Percentiles rank a stretch among this genome's conserved stretches.
Evolutionary conservation across 2,329 filamentous ascomycete genomes (phyloP).

Genomic region (Pseudocercospora ulei): DNA sequence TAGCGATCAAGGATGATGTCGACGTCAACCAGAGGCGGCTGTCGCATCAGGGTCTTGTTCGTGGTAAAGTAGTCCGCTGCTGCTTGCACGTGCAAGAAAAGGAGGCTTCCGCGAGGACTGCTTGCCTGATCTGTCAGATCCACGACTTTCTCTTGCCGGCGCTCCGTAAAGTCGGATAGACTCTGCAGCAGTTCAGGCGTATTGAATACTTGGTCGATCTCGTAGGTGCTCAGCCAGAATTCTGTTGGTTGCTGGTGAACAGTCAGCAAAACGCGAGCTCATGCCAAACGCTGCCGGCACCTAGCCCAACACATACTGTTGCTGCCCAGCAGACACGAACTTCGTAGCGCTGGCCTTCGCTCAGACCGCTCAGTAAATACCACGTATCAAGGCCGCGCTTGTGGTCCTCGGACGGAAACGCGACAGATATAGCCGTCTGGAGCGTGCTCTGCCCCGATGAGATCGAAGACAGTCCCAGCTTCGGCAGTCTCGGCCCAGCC

Average conservation of each 20-base stretch:
- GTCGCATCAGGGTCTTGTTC: constrained; percentile 62
- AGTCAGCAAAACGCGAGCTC: constrained; percentile 9
- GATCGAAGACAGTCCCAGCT: constrained; percentile 56
- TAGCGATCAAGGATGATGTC: constrained; percentile 84
- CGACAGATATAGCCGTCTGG: constrained; percentile 55
- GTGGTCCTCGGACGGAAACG: constrained; percentile 51
- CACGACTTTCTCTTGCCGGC: constrained; percentile 6
- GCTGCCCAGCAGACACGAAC: constrained; percentile 88
- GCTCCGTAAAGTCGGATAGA: constrained; percentile 28
- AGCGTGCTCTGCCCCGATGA: constrained; percentile 46
- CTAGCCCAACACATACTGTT: constrained; percentile 52
- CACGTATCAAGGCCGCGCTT: constrained; percentile 59
- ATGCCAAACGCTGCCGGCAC: neutral
- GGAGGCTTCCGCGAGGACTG: constrained; percentile 23
- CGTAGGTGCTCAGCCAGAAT: constrained; percentile 60
- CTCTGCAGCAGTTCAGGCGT: constrained; percentile 29
- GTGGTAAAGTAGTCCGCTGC: constrained; percentile 78
- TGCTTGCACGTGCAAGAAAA: constrained; percentile 65
- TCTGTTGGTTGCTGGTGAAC: constrained; percentile 68
- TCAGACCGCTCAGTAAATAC: constrained; percentile 64
- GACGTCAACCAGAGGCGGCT: constrained; percentile 62
- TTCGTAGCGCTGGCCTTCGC: constrained; percentile 72
- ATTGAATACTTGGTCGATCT: constrained; percentile 51
- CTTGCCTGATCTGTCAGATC: neutral
- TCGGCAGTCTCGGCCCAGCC: constrained; percentile 48